Conservation (phyloP, 1,284 basidiomycete genomes). For the Phellinidium pouzarii region DNA sequence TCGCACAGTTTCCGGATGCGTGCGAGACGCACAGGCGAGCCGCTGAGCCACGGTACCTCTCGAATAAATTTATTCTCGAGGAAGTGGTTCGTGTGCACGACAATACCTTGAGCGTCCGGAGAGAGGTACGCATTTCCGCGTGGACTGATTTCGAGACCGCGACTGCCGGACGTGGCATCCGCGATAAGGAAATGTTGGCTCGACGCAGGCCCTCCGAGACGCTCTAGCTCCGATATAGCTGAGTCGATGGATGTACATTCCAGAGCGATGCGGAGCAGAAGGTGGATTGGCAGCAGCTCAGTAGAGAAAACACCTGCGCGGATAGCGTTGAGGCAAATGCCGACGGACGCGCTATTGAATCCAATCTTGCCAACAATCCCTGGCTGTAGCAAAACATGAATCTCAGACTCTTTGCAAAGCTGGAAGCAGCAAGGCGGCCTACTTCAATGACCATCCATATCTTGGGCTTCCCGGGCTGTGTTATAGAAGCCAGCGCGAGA, state of each 20-base stretch:
- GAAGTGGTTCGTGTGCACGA: slow-evolving; percentile 34
- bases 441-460: slow-evolving; percentile 35
- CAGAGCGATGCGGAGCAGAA: slow-evolving; percentile 30
- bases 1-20: slow-evolving; percentile 25
- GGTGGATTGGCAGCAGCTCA: slow-evolving; percentile 29
- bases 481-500: slow-evolving; percentile 29
- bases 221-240: slow-evolving; percentile 26
- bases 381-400: slow-evolving; percentile 22
- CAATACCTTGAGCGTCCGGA: slow-evolving; percentile 25
- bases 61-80: slow-evolving; percentile 29
- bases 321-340: slow-evolving; percentile 34
- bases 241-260: slow-evolving; percentile 26
- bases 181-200: slow-evolving; percentile 33
- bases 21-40: slow-evolving; percentile 28
- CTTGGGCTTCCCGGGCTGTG: slow-evolving; percentile 26
- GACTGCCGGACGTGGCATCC: slow-evolving; percentile 23
- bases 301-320: slow-evolving; percentile 28
- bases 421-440: not conserved
- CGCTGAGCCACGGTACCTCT: slow-evolving; percentile 29
- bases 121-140: slow-evolving; percentile 25
- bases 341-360: slow-evolving; percentile 31
- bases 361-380: slow-evolving; percentile 36
- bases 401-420: not conserved
- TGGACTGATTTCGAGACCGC: slow-evolving; percentile 30
- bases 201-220: slow-evolving; percentile 30